Evolutionary conservation across 2,329 filamentous ascomycete species (phyloP), one percentile per base, ranked within the genome.

Genomic region (Xylariomycetidae sp.): DNA sequence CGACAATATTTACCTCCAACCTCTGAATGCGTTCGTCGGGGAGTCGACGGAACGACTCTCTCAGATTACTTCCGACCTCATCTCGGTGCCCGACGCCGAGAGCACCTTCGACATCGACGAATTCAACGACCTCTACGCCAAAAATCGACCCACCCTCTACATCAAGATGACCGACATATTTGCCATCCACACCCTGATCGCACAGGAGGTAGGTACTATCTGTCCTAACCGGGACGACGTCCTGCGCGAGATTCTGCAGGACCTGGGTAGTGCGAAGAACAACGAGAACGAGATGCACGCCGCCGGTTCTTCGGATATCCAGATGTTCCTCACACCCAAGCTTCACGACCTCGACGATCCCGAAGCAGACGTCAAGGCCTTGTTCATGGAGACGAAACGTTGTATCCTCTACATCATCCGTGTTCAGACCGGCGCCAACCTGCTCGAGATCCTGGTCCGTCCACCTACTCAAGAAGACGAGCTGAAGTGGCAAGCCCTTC

Each of bases 131-230:
- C 74, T 98, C 6, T 97, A 97, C 56, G 86, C 90, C 36, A 89
- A 94, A 59, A 92, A 88, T 44, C 95, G 95, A 62, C 92, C 92
- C 6, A 97, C 90, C 0, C 72, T 98, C n/a, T 98, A 97, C 67
- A 95, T 98, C 69, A 98, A 98, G 66, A 90, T 98, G 77, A 78
- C 85, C 12, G 92, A 98, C 58, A 89, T 98, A 37, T 97, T 98
- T 58, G 86, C 90, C 30, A 90, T 98, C 38, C 94, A 98, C 63
- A 88, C 83, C 44, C 73, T 97, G 15, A 76, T 97, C 34, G 82
- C 87, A 3, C 72, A 81, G 16, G 88, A 97, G 49, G 76, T 96
- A 30, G 68, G 80, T 5, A 70, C 71, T 37, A 80, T 97, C 40
- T 94, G 87, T 49, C 83, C 86, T 2, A 76, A 70, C 41, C 79